phyloP scores from a whole-genome alignment of 306 rosid genomes.

The Gastrolobium bilobum region DNA sequence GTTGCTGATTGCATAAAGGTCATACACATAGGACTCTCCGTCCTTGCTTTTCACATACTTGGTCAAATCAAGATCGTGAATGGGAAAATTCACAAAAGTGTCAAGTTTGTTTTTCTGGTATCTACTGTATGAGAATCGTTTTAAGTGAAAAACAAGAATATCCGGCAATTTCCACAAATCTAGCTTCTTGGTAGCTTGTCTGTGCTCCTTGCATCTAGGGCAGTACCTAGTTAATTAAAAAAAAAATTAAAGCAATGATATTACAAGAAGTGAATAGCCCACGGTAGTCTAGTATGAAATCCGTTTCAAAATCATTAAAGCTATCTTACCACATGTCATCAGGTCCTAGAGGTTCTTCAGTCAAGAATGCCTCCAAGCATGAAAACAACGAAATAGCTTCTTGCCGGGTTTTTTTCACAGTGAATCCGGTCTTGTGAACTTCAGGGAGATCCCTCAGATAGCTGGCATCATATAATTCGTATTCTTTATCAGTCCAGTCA shows the following conservation, averaged over 20 bases:
- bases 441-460: conserved; percentile 95
- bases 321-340: conserved; percentile 95
- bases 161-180: conserved; percentile 99
- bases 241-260: conserved; percentile 21
- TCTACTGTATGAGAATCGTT: conserved; percentile 98
- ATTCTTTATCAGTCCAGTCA: conserved; percentile 87
- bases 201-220: conserved; percentile 95
- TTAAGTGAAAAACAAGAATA: conserved; percentile 93
- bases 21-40: conserved; percentile 72
- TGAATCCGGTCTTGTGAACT: conserved; percentile 78
- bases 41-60: conserved; percentile 85
- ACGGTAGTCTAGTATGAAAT: conserved; percentile 36
- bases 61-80: conserved; percentile 91
- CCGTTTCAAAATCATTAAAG: conserved; percentile 43
- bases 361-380: conserved; percentile 96
- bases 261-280: conserved; percentile 24
- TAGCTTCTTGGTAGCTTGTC: conserved; percentile 97
- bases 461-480: conserved; percentile 74
- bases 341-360: conserved; percentile 98
- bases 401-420: conserved; percentile 87
- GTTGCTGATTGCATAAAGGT: conserved; percentile 96
- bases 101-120: conserved; percentile 93
- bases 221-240: conserved; percentile 75
- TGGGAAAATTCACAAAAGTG: conserved; percentile 93
- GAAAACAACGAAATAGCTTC: conserved; percentile 96